Conservation (phyloP, 768 basidiomycete species). For the Cystofilobasidium capitatum region DNA sequence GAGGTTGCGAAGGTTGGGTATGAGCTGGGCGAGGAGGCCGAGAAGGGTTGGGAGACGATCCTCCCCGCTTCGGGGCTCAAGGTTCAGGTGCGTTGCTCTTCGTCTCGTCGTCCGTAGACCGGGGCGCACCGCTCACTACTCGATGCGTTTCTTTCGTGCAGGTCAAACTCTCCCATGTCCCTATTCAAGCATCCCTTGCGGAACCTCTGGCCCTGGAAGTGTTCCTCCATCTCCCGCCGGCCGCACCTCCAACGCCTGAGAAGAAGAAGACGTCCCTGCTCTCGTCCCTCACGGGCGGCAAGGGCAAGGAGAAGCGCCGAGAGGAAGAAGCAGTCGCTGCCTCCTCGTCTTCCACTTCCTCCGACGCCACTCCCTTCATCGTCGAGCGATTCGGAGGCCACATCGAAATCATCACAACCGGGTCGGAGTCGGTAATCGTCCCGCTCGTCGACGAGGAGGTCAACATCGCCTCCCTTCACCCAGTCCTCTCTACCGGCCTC, state of each 20-base stretch:
- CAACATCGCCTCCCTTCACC: conserved; percentile 5
- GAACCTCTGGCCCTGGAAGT: neutral
- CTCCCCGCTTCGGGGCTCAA: neutral
- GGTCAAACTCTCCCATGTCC: neutral
- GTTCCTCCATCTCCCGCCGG: neutral
- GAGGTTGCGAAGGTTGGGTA: neutral
- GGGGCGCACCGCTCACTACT: neutral
- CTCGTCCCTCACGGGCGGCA: neutral
- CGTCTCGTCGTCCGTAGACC: neutral
- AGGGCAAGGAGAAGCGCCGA: conserved; percentile 11
- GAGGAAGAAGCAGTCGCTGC: conserved; percentile 13
- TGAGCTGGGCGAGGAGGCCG: neutral
- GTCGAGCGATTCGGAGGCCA: conserved; percentile 10
- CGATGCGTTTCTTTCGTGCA: neutral
- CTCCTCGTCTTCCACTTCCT: neutral
- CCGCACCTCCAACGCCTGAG: neutral
- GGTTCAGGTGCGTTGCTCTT: neutral
- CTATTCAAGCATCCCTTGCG: neutral
- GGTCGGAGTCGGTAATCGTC: neutral
- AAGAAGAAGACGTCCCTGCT: conserved; percentile 4
- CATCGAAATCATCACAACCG: conserved; percentile 2
- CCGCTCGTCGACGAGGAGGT: neutral
- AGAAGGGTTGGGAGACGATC: neutral
- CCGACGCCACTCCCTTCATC: neutral
- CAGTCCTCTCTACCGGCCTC: conserved; percentile 7